Evolutionary conservation across 768 basidiomycete species (phyloP), one percentile per base, ranked within the genome.

Genomic region (Suillus subluteus): DNA sequence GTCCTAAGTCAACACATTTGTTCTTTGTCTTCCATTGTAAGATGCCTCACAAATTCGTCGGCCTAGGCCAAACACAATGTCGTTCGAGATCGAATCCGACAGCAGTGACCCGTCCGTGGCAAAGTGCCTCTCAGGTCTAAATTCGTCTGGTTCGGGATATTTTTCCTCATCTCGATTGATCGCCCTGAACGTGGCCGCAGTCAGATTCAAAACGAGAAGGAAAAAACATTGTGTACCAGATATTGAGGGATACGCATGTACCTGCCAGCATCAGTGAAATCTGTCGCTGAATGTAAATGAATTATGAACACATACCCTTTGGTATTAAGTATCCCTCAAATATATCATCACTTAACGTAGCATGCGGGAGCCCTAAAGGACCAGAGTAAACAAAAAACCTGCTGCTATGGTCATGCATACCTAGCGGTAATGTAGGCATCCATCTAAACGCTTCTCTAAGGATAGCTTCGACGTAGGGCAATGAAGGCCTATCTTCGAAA

Each of bases 281-380:
- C 37, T 0, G 18, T 61, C 21, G 3, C 15, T 30, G 40, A 37
- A 52, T 30, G 21, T 26, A 3, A 61, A 8, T 18, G 38, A 23
- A 23, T n/a, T 38, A 37, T 61, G 12, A 8, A 12, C 2, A 43
- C 68, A n/a, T n/a, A 68, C 87, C 88, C 65, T 81, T 81, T 7
- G 88, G 87, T 63, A 89, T 89, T 2, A 83, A 72, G 55, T 82
- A 82, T 12, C 80, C 79, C 43, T 79, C 73, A 61, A 83, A 85
- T 18, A 78, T 58, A 44, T 84, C 82, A 65, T 82, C 82, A 40
- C 76, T 71, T 0, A 78, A 80, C 4, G 73, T 58, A 44, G 62
- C 63, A 59, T 78, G 80, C 21, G 79, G 75, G 26, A 79, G 26
- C n/a, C 68, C 78, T 75, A 38, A 23, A 40, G 21, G 15, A 48